Evolutionary conservation across 2,329 filamentous ascomycete genomes (phyloP), one percentile per base, ranked within the genome.

Genomic region (Paramyrothecium sp.): DNA sequence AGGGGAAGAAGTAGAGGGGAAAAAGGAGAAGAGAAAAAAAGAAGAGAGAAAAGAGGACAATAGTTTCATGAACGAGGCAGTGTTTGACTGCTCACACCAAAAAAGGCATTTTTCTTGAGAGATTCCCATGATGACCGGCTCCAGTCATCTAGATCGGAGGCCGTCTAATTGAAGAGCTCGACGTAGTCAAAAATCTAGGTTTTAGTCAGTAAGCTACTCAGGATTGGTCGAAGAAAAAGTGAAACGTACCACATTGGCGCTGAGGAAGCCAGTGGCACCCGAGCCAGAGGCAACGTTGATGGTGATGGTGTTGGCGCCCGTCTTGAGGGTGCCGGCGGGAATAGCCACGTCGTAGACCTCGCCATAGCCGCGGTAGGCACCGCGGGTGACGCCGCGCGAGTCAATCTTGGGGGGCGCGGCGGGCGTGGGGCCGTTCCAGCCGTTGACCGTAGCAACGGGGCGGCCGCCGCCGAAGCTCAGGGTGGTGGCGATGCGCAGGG

Each of bases 291-390:
- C 73, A 30, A 82, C 81, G 47, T 71, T 78, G 58, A 89, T 84
- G 7, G 79, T 84, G 54, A 89, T 81, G n/a, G 83, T 88, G 65
- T 89, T 90, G 8, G 71, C 71, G 0, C 86, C 87, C n/a, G 75
- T 73, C 8, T 82, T 77, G 51, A 90, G 76, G 3, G 76, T 85
- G 1, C 85, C 85, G 2, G 81, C 72, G 0, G 86, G 84, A 51
- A 89, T 81, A n/a, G 71, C 73, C 50, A 84, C 80, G 58, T 86
- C 79, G 64, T 89, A 89, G 7, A 88, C 79, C 63, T 90, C 86
- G 4, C 86, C 86, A 54, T 78, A 74, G 0, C 87, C 87, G 8
- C 85, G 76, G 65, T 89, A 89, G 0, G 85, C 85, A 12, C 87
- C 87, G 13, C 87, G 77, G 0, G 87, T 89, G 2, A 89, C 79